These are phyloP conservation scores for Alternaria arborescens DNA, from an alignment of 2,329 filamentous ascomycete species.

Conservation along the genomic window DNA sequence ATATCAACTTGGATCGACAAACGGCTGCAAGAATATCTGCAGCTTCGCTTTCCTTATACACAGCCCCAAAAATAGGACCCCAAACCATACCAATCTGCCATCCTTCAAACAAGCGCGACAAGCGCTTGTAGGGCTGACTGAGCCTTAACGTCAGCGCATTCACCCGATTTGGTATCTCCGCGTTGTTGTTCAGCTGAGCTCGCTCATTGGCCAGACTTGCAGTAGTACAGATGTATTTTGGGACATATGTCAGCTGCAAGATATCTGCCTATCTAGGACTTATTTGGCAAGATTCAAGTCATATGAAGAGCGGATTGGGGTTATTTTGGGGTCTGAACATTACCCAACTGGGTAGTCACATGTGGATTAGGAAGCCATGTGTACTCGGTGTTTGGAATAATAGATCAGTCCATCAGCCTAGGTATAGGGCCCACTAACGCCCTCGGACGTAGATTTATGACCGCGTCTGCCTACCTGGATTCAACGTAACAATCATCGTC, in stretches of 20 bases:
- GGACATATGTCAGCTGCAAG: slow-evolving; percentile 12
- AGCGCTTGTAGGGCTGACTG: slow-evolving; percentile 42
- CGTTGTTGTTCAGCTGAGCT: not conserved
- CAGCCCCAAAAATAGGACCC: slow-evolving; percentile 40
- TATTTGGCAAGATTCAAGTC: slow-evolving; percentile 10
- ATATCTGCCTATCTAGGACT: not conserved
- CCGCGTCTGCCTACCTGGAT: not conserved
- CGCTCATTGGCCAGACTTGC: slow-evolving; percentile 1
- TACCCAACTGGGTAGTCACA: not conserved
- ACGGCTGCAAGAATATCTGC: slow-evolving; percentile 18
- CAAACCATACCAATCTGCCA: not conserved
- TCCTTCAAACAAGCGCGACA: slow-evolving; percentile 36
- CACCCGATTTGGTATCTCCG: slow-evolving; percentile 11
- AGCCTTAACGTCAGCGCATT: slow-evolving; percentile 12
- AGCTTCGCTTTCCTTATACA: slow-evolving; percentile 19
- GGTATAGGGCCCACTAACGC: not conserved
- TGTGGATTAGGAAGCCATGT: not conserved
- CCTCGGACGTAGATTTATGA: not conserved
- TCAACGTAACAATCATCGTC: not conserved
- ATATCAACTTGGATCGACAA: not conserved
- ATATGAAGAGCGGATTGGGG: slow-evolving; percentile 5
- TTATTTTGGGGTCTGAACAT: slow-evolving; percentile 23
- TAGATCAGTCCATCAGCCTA: not conserved
- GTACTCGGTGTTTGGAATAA: not conserved
- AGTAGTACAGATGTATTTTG: slow-evolving; percentile 15